phyloP scores from a whole-genome alignment of 2,329 filamentous ascomycete genomes.

The Ceratocystis smalleyi region DNA sequence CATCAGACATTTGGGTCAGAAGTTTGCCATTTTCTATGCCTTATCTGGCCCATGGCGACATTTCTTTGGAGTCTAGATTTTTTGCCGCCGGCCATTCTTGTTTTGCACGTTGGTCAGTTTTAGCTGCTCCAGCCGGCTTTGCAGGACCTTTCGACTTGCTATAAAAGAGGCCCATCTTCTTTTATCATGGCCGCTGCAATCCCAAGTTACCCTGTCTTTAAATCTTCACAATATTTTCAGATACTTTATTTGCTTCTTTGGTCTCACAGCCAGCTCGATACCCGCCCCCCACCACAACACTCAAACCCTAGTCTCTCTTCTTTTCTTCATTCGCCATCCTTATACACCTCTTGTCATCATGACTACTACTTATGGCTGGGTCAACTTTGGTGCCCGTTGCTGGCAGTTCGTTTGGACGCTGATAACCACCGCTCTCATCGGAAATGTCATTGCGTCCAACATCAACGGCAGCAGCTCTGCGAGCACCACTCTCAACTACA shows the following conservation, averaged over 20 bases:
- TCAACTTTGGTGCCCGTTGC: slow-evolving; percentile 32
- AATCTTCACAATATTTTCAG: too few species aligned
- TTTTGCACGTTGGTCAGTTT: neutral
- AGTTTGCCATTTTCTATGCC: neutral
- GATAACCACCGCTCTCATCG: slow-evolving; percentile 40
- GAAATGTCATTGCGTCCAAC: slow-evolving; percentile 41
- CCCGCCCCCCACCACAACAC: neutral
- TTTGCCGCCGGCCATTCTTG: neutral
- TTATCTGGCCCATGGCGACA: neutral
- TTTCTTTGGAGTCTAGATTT: neutral
- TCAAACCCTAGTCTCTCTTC: neutral
- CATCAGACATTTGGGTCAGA: neutral
- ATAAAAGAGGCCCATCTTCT: neutral
- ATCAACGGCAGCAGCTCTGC: slow-evolving; percentile 29
- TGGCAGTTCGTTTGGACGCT: slow-evolving; percentile 38
- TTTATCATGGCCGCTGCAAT: neutral
- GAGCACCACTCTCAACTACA: slow-evolving; percentile 40
- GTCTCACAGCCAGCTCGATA: neutral
- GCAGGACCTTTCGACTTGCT: neutral
- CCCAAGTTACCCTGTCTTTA: neutral
- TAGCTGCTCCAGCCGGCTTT: neutral
- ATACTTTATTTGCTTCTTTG: too few species aligned
- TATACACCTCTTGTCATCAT: slow-evolving; percentile 19
- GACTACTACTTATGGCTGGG: slow-evolving; percentile 24
- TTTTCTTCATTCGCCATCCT: neutral